Conservation (phyloP, 257 asterid species). For the Nicotiana noctiflora region DNA sequence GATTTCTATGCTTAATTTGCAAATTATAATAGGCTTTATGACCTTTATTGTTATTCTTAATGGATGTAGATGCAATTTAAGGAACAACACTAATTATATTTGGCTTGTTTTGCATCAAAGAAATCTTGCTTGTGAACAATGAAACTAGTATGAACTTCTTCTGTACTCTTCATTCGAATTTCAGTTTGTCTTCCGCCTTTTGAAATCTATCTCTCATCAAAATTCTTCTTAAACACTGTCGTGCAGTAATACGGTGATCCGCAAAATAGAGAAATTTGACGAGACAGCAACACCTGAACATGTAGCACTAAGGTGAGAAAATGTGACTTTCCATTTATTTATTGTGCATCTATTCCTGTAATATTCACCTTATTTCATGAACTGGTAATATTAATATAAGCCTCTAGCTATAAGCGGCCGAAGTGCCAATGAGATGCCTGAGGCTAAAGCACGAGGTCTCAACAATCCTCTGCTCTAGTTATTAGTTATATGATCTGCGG, state of each 20-base stretch:
- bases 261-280: constrained; percentile 47
- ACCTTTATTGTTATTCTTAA: neutral
- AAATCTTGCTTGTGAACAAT: neutral
- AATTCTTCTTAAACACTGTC: neutral
- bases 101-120: neutral
- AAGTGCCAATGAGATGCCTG: neutral
- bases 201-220: neutral
- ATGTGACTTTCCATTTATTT: neutral
- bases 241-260: constrained; percentile 66
- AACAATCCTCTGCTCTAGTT: neutral
- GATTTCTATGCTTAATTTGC: neutral
- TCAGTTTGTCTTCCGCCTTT: neutral
- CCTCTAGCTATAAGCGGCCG: neutral
- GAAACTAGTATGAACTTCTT: neutral
- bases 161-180: neutral
- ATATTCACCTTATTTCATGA: neutral
- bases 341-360: neutral
- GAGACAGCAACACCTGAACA: constrained; percentile 47
- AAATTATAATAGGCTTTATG: neutral
- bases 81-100: neutral
- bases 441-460: neutral
- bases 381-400: neutral
- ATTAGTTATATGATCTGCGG: neutral
- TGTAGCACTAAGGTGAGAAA: constrained; percentile 48
- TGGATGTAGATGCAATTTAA: neutral